Evolutionary conservation across 2,329 filamentous ascomycete genomes (phyloP), one percentile per base, ranked within the genome.

Genomic region (Calonectria hongkongensis): DNA sequence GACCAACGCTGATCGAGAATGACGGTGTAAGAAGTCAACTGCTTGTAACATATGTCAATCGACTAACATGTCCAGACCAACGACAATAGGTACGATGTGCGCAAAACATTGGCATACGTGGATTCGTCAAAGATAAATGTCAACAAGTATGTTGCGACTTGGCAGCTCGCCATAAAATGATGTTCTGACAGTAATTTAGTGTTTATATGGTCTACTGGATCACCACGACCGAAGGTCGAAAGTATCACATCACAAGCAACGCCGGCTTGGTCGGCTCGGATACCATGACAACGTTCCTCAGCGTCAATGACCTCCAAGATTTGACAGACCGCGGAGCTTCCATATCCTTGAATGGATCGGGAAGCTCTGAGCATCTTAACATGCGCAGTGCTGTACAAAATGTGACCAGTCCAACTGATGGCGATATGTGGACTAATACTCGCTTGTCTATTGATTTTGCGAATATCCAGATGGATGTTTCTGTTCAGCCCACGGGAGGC

Each of bases 151-250:
- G 33, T 41, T 7, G 3, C 4, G 9, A 21, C 21, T 8, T 33
- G 28, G 13, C 8, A 21, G 8, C 51, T 33, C 10, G n/a, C 12
- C 10, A 25, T 12, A 36, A 16, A 39, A 2, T 13, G 30, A 5
- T 33, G 30, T 39, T 58, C n/a, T 58, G 18, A 58, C 51, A 10
- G 3, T 7, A 21, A 21, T 39, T 5, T 7, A 58, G 51, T 58
- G 51, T 58, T 10, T 58, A 58, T 30, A 58, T 58, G 51, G n/a
- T 39, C 0, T 58, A 58, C 15, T 58, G 51, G 51, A 58, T 58
- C 33, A 58, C 51, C 51, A 58, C 51, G 15, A 58, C 30, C 2
- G 51, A 58, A n/a, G 51, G 54, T 15, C 54, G 54, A 39, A 58
- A 58, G 15, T 58, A 58, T 18, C 54, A 58, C n/a, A 41, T 58